phyloP scores from a whole-genome alignment of 352 stramenopile species.

The Globisporangium lucens region DNA sequence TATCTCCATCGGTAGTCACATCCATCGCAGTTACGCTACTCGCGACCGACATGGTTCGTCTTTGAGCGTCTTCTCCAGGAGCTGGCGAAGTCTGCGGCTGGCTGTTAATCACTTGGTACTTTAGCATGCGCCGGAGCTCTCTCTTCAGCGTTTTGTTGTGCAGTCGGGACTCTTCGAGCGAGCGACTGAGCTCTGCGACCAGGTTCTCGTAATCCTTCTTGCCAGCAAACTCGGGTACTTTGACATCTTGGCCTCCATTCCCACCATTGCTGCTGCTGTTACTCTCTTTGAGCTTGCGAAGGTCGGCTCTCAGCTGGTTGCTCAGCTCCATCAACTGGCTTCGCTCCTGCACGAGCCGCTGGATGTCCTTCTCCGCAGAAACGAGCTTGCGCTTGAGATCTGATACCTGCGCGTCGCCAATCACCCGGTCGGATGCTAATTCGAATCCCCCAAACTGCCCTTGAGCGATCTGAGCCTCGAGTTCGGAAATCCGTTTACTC shows the following conservation, averaged over 20 bases:
- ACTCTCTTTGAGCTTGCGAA: slow-evolving; percentile 39
- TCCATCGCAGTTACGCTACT: slow-evolving; percentile 16
- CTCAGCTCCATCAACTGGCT: slow-evolving; percentile 80
- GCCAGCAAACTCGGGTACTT: slow-evolving; percentile 40
- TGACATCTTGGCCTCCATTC: not conserved
- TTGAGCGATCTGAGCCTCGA: slow-evolving; percentile 34
- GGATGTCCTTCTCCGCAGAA: slow-evolving; percentile 51
- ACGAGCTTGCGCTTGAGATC: slow-evolving; percentile 45
- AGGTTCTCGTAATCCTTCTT: slow-evolving; percentile 76
- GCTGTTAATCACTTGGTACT: slow-evolving; percentile 44
- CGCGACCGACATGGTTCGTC: slow-evolving; percentile 14
- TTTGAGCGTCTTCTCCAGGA: slow-evolving; percentile 5
- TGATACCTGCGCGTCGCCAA: slow-evolving; percentile 28
- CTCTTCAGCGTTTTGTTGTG: slow-evolving; percentile 86
- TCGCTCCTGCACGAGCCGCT: slow-evolving; percentile 59
- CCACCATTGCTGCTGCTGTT: not conserved
- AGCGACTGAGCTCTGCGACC: slow-evolving; percentile 61
- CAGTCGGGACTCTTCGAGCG: slow-evolving; percentile 60
- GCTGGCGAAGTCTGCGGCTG: slow-evolving; percentile 6
- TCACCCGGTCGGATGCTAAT: slow-evolving; percentile 14
- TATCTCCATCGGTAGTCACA: slow-evolving; percentile 4
- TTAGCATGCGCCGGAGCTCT: slow-evolving; percentile 67
- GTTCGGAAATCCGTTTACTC: slow-evolving; percentile 37
- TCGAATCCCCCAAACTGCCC: slow-evolving; percentile 9
- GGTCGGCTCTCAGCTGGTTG: slow-evolving; percentile 66